phyloP scores from a whole-genome alignment of 2,329 filamentous ascomycete species.

The Colletotrichum simmondsii region DNA sequence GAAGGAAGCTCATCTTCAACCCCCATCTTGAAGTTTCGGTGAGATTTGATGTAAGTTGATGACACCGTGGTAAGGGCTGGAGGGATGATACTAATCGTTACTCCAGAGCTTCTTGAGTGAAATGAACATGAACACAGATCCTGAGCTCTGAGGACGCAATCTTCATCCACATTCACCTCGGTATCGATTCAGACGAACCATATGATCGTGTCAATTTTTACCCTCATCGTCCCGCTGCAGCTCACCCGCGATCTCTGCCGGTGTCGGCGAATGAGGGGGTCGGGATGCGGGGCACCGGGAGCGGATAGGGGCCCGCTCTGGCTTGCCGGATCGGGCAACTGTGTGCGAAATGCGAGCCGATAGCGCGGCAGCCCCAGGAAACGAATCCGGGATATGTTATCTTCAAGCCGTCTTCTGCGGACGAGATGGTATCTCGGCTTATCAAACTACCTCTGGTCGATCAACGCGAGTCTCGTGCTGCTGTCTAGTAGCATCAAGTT shows the following conservation, averaged over 20 bases:
- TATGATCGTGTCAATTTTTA: background rate
- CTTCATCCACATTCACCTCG: background rate
- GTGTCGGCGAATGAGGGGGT: background rate
- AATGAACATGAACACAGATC: background rate
- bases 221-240: background rate
- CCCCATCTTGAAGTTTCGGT: no score
- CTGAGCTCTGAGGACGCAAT: background rate
- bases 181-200: background rate
- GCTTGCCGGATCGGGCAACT: background rate
- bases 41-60: no score
- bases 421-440: background rate
- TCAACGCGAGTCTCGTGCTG: background rate
- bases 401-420: background rate
- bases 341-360: background rate
- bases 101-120: no score
- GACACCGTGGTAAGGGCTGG: no score
- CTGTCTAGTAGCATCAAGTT: background rate
- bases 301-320: background rate
- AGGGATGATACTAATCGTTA: no score
- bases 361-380: background rate
- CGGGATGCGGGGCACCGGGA: background rate
- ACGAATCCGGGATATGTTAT: background rate
- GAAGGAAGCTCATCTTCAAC: no score
- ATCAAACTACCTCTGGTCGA: background rate
- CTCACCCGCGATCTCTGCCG: background rate